Conservation (phyloP, 805 yeast species). For the Kuraishia molischiana region DNA sequence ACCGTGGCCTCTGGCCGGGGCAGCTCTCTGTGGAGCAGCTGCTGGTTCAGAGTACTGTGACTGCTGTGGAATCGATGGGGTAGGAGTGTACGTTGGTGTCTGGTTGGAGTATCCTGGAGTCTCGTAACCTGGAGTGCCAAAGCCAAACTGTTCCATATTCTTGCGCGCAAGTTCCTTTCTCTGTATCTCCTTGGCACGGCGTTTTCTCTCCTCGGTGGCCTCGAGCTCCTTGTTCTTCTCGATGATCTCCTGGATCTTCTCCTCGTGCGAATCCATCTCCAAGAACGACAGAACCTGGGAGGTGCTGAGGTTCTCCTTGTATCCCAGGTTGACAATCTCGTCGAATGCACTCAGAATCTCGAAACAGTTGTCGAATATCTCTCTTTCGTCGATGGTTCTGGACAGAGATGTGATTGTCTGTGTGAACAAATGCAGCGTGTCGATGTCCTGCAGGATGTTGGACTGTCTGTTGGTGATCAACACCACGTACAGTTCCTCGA, state of each 20-base stretch:
- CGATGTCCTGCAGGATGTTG: slow-evolving; percentile 89
- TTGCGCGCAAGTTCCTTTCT: slow-evolving; percentile 63
- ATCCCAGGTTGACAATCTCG: slow-evolving; percentile 85
- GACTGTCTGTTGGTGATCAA: slow-evolving; percentile 85
- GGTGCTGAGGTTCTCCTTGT: slow-evolving; percentile 75
- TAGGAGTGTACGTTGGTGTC: slow-evolving; percentile 9
- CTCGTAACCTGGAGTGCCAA: slow-evolving; percentile 13
- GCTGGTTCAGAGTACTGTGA: slow-evolving; percentile 15
- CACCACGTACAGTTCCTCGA: slow-evolving; percentile 88
- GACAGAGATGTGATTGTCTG: slow-evolving; percentile 72
- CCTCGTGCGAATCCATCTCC: slow-evolving; percentile 98
- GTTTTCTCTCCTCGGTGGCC: slow-evolving; percentile 94
- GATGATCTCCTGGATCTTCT: slow-evolving; percentile 94
- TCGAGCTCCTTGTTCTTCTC: slow-evolving; percentile 95
- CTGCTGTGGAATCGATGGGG: slow-evolving; percentile 4
- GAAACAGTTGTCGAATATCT: slow-evolving; percentile 75
- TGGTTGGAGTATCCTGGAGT: slow-evolving; percentile 1
- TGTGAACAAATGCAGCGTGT: slow-evolving; percentile 78
- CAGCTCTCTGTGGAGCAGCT: slow-evolving; percentile 11
- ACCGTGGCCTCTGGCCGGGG: slow-evolving; percentile 54
- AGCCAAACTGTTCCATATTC: slow-evolving; percentile 38
- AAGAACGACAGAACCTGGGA: slow-evolving; percentile 80
- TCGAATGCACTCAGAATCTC: slow-evolving; percentile 88
- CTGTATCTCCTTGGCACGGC: slow-evolving; percentile 86
- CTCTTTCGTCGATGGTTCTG: slow-evolving; percentile 68